These are phyloP conservation scores for Nakaseomyces sp. DNA, from an alignment of 1,139 yeast species.

Conservation along the genomic window DNA sequence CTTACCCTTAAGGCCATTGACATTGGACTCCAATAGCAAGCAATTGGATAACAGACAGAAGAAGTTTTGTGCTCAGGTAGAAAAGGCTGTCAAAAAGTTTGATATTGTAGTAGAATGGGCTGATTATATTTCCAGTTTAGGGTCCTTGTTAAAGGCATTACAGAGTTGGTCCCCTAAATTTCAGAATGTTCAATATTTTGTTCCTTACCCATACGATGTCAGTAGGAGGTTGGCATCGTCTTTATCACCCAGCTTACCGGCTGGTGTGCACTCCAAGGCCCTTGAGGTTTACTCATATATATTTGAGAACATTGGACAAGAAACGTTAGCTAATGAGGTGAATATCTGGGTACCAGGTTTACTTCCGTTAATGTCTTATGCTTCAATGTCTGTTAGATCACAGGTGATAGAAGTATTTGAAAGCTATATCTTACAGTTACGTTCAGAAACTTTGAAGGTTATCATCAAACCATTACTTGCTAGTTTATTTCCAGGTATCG, in stretches of 20 bases:
- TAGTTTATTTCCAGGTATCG: slow-evolving; percentile 77
- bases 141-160: slow-evolving; percentile 66
- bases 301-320: slow-evolving; percentile 51
- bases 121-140: slow-evolving; percentile 86
- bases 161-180: slow-evolving; percentile 51
- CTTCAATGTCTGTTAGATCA: slow-evolving; percentile 82
- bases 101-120: slow-evolving; percentile 96
- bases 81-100: slow-evolving; percentile 67
- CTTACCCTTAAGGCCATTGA: slow-evolving; percentile 26
- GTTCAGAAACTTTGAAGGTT: slow-evolving; percentile 40
- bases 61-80: slow-evolving; percentile 57
- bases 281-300: slow-evolving; percentile 65
- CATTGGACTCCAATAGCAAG: slow-evolving; percentile 26
- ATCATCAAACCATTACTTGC: slow-evolving; percentile 63
- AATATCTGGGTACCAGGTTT: slow-evolving; percentile 84
- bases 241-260: slow-evolving; percentile 69
- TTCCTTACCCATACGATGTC: slow-evolving; percentile 34
- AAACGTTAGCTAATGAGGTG: slow-evolving; percentile 43
- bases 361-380: slow-evolving; percentile 75
- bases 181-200: slow-evolving; percentile 42
- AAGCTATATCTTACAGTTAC: slow-evolving; percentile 46
- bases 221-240: slow-evolving; percentile 40
- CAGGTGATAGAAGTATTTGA: slow-evolving; percentile 55
- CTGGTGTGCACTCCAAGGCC: slow-evolving; percentile 91
- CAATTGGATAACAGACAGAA: slow-evolving; percentile 49